A percentile compares a stretch with the other conserved stretches of the same genome.
These are phyloP conservation scores for Vitis hybrid DNA, from an alignment of 177 flowering plant genomes.

Conservation along the genomic window DNA sequence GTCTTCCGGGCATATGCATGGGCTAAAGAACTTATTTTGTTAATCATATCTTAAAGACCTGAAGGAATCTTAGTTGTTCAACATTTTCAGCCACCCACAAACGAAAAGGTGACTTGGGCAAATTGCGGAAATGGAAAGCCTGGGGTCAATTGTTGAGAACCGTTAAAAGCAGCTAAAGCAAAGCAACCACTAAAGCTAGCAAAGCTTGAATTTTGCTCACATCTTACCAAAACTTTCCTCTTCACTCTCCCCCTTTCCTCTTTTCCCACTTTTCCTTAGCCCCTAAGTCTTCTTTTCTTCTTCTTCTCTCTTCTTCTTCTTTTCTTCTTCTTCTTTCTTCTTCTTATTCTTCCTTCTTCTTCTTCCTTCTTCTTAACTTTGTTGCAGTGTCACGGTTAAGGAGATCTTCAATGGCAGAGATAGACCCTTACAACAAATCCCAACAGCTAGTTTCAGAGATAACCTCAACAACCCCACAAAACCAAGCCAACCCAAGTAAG, in stretches of 20 bases:
- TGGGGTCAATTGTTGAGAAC: too few relatives aligned
- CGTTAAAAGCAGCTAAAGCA: background rate
- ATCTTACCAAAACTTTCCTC: conserved; percentile 29
- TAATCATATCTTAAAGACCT: too few relatives aligned
- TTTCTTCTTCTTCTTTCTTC: too few relatives aligned
- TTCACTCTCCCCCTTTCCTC: conserved; percentile 16
- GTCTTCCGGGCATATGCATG: too few relatives aligned
- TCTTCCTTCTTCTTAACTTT: conserved; percentile 6
- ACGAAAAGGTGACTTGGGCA: background rate
- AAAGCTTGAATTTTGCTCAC: conserved; percentile 28
- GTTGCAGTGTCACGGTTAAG: too few relatives aligned
- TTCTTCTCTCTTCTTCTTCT: background rate
- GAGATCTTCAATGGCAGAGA: conserved; percentile 34
- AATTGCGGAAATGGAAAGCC: background rate
- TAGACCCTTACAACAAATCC: conserved; percentile 16
- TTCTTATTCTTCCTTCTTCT: background rate
- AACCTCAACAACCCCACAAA: conserved; percentile 1
- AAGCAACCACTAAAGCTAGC: conserved; percentile 12
- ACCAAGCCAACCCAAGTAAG: conserved; percentile 45
- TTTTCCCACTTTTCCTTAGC: conserved; percentile 41
- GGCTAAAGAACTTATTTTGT: too few relatives aligned
- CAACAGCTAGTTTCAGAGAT: conserved; percentile 10
- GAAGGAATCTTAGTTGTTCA: too few relatives aligned
- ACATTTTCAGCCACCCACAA: too few relatives aligned
- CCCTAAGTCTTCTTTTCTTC: conserved; percentile 31